A percentile compares a stretch with the other conserved stretches of the same genome.
These are phyloP conservation scores for Porphyra umbilicalis DNA, from an alignment of 31 red algal species.

Conservation along the genomic window DNA sequence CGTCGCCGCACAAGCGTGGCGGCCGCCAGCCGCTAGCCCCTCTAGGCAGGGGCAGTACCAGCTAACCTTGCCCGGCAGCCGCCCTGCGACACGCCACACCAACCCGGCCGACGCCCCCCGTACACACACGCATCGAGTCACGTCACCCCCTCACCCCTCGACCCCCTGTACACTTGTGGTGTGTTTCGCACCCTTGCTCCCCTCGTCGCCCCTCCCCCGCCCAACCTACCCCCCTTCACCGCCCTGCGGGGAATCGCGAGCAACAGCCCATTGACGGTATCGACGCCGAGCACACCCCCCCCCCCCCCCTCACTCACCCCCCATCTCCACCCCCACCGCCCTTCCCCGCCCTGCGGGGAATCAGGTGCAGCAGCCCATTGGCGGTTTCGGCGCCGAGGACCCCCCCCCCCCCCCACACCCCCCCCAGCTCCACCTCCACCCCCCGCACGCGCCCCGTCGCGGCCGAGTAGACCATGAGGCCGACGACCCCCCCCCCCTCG, in stretches of 20 bases:
- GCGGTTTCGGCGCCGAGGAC: conserved; percentile 74
- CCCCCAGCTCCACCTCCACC: conserved; percentile 48
- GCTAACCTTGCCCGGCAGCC: too few relatives aligned
- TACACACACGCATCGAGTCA: too few relatives aligned
- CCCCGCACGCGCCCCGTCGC: conserved; percentile 57
- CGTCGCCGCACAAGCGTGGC: too few relatives aligned
- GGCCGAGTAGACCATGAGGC: conserved; percentile 72
- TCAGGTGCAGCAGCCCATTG: conserved; percentile 73
- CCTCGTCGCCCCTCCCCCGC: too few relatives aligned
- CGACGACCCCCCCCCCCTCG: conserved; percentile 30
- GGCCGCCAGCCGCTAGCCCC: too few relatives aligned
- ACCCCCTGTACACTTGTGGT: too few relatives aligned
- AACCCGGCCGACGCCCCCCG: too few relatives aligned
- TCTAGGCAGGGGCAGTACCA: too few relatives aligned
- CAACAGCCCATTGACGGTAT: conserved; percentile 75
- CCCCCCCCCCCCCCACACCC: conserved; percentile 65
- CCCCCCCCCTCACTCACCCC: too few relatives aligned
- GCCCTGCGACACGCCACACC: too few relatives aligned
- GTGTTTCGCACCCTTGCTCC: too few relatives aligned
- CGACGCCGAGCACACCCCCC: conserved; percentile 69
- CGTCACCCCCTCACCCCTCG: too few relatives aligned
- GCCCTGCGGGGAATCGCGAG: conserved; percentile 49
- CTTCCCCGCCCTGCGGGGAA: conserved; percentile 18
- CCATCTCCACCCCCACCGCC: neutral
- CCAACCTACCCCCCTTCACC: neutral